A percentile compares a stretch with the other conserved stretches of the same genome.
phyloP scores from a whole-genome alignment of 2,329 filamentous ascomycete species.

The Dothistroma pini region DNA sequence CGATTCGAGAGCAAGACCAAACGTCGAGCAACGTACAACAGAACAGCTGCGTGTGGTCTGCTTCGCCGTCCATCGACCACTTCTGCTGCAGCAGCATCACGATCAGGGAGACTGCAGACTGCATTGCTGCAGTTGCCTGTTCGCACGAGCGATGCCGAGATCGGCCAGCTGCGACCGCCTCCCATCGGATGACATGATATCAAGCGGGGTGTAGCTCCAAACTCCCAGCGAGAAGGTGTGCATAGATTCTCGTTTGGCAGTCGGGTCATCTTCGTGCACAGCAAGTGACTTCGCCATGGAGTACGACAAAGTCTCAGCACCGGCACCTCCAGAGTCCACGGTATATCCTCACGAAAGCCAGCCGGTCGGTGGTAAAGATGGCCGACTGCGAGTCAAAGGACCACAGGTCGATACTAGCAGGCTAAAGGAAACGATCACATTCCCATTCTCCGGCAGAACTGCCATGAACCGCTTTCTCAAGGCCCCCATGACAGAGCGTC shows the following conservation, averaged over 20 bases:
- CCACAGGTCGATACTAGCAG: constrained; percentile 22
- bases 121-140: neutral
- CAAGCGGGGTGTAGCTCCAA: neutral
- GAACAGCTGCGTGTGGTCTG: no score
- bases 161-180: neutral
- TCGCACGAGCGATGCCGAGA: neutral
- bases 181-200: neutral
- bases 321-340: constrained; percentile 20
- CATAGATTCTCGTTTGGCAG: neutral
- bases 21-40: no score
- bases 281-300: constrained; percentile 18
- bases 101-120: neutral
- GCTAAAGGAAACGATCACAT: constrained; percentile 27
- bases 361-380: constrained; percentile 15
- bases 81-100: no score
- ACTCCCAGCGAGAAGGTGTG: neutral
- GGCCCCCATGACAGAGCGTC: constrained; percentile 33
- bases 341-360: constrained; percentile 23
- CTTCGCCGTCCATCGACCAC: no score
- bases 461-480: constrained; percentile 33
- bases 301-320: constrained; percentile 23
- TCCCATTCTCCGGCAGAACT: constrained; percentile 29
- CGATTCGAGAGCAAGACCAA: no score
- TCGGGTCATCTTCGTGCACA: neutral
- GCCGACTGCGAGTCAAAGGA: constrained; percentile 25